Evolutionary conservation across 306 rosid species (phyloP), one percentile per base, ranked within the genome.

Genomic region (Glycine tomentella): DNA sequence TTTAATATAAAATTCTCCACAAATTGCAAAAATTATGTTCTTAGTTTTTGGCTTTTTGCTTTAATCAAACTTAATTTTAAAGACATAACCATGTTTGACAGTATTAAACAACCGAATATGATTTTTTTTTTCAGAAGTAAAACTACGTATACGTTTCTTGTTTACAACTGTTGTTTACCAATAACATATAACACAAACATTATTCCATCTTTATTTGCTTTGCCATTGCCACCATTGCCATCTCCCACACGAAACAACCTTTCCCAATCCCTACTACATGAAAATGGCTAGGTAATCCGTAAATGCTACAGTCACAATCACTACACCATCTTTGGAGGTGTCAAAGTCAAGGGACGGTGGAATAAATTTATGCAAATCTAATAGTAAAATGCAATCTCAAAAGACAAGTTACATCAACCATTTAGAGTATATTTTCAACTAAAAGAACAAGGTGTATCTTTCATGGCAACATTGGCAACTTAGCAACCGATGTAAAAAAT

Each of bases 301-400:
- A 25, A 25, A 25, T 36, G n/a, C n/a, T n/a, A n/a, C n/a, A n/a
- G n/a, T n/a, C n/a, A n/a, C n/a, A n/a, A n/a, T n/a, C n/a, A 64
- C 3, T 36, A 25, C 16, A 31, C n/a, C 10, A 50, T 75, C 68
- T 56, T 56, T 13, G 7, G 16, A 10, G 55, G 42, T 46, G 13
- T 8, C 51, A 74, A 55, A 74, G 52, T 56, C 66, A 74, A 56
- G 7, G 13, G 38, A 12, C 50, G 51, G 67, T 57, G 69, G 31
- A 58, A 75, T 17, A 13, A 12, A 44, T 42, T 20, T 75, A 31
- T 44, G 33, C 45, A 8, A 40, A 38, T 65, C 50, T 17, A 17
- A 8, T 25, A 25, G 31, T 58, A 58, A 44, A 58, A 20, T 6
- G 38, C 48, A 15, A 38, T 74, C 17, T 17, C 31, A 58, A 7